Percentiles rank a stretch among this genome's conserved stretches.
These are phyloP conservation scores for Elsinoe arachidis DNA, from an alignment of 2,329 filamentous ascomycete genomes.

Conservation along the genomic window DNA sequence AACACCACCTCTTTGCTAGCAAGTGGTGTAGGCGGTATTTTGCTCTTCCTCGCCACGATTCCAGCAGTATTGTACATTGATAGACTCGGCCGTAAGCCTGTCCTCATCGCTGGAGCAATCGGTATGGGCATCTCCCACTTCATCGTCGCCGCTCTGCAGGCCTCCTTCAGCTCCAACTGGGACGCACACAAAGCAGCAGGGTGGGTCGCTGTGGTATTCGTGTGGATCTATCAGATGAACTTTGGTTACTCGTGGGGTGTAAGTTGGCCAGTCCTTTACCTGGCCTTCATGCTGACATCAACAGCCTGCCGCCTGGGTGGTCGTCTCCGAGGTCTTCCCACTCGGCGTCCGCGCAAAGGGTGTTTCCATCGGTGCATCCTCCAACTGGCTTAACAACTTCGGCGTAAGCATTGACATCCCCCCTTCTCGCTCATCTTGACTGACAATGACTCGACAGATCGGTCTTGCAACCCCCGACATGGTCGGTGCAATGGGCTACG, in stretches of 20 bases:
- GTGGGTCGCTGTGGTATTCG: constrained; percentile 59
- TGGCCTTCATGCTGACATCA: not conserved
- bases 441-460: constrained; percentile 16
- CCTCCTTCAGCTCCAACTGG: constrained; percentile 51
- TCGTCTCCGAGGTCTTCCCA: constrained; percentile 68
- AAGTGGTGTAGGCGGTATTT: constrained; percentile 60
- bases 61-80: constrained; percentile 58
- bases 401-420: constrained; percentile 13
- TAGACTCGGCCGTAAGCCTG: constrained; percentile 52
- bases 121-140: constrained; percentile 65
- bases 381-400: constrained; percentile 33
- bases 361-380: constrained; percentile 54
- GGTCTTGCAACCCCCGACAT: constrained; percentile 50
- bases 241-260: constrained; percentile 67
- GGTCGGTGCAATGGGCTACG: constrained; percentile 55
- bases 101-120: constrained; percentile 54
- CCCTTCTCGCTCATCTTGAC: not conserved
- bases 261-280: not conserved
- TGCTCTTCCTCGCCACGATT: constrained; percentile 58
- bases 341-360: constrained; percentile 62
- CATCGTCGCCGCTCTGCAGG: constrained; percentile 60
- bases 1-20: constrained; percentile 50
- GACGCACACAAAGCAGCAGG: constrained; percentile 49
- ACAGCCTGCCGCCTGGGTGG: constrained; percentile 40
- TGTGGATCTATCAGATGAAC: constrained; percentile 65